A percentile compares a stretch with the other conserved stretches of the same genome.
Evolutionary conservation across 2,329 filamentous ascomycete species (phyloP).

Genomic region (Remersonia thermophila): DNA sequence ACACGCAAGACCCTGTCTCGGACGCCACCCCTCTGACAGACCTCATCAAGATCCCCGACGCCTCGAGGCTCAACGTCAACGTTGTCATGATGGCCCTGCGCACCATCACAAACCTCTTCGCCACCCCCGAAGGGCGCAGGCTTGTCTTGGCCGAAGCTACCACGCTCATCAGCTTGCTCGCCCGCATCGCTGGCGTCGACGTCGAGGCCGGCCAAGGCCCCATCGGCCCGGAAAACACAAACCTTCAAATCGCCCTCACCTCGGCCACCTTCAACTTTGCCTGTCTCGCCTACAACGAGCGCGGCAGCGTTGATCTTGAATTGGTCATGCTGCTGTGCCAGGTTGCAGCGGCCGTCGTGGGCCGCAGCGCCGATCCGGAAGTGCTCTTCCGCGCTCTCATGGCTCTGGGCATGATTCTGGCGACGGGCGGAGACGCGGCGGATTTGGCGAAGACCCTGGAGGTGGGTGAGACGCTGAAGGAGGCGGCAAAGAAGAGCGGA

Average conservation of each 20-base stretch:
- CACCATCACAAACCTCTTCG: slow-evolving; percentile 72
- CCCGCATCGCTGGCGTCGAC: slow-evolving; percentile 44
- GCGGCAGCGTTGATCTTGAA: slow-evolving; percentile 32
- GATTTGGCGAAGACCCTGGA: slow-evolving; percentile 31
- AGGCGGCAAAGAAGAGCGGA: slow-evolving; percentile 29
- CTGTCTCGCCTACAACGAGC: slow-evolving; percentile 51
- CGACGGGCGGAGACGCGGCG: slow-evolving; percentile 37
- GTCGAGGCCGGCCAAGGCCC: slow-evolving; percentile 34
- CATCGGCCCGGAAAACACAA: slow-evolving; percentile 53
- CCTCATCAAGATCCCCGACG: slow-evolving; percentile 18
- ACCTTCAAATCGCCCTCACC: slow-evolving; percentile 68
- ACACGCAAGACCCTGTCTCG: slow-evolving; percentile 29
- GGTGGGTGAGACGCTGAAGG: slow-evolving; percentile 28
- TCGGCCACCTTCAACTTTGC: slow-evolving; percentile 79
- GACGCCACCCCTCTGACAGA: slow-evolving; percentile 3
- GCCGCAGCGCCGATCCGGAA: slow-evolving; percentile 62
- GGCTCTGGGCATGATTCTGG: slow-evolving; percentile 66
- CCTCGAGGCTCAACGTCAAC: slow-evolving; percentile 54
- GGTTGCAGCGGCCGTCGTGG: slow-evolving; percentile 50
- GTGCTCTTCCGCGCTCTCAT: slow-evolving; percentile 73
- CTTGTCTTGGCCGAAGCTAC: slow-evolving; percentile 48
- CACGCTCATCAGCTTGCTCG: slow-evolving; percentile 49
- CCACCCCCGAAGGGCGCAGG: slow-evolving; percentile 56
- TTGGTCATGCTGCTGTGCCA: slow-evolving; percentile 32
- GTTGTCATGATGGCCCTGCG: slow-evolving; percentile 80